phyloP scores from a whole-genome alignment of 2,329 filamentous ascomycete species.

The Colletotrichum graminicola region DNA sequence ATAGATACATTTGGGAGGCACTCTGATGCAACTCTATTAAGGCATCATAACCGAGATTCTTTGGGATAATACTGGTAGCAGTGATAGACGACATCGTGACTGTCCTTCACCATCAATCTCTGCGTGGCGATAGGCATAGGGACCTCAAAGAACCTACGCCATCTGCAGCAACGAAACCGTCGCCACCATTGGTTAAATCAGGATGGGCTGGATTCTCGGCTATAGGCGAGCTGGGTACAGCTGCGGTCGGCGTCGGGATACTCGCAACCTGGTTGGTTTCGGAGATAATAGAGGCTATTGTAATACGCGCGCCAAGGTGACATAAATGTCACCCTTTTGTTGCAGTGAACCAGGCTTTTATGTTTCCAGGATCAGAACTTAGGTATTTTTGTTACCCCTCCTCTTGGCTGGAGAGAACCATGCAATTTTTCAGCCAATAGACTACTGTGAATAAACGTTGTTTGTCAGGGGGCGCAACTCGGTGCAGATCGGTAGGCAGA shows the following conservation, averaged over 20 bases:
- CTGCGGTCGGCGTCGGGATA: neutral
- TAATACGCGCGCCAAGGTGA: neutral
- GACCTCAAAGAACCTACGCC: neutral
- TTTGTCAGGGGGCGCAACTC: neutral
- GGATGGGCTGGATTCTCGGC: neutral
- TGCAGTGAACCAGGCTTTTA: neutral
- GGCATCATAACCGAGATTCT: neutral
- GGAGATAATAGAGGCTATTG: neutral
- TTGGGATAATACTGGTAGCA: neutral
- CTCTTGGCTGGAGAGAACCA: neutral
- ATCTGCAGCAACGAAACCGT: neutral
- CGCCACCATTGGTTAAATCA: neutral
- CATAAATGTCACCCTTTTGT: too few species aligned
- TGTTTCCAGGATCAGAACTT: neutral
- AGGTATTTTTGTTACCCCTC: constrained; percentile 13
- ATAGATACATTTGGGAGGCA: too few species aligned
- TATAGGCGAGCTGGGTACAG: neutral
- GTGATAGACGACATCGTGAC: neutral
- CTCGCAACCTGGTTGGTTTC: neutral
- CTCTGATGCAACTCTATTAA: too few species aligned
- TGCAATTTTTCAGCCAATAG: neutral
- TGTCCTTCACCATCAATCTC: neutral
- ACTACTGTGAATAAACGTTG: neutral
- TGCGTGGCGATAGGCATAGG: fast-evolving
- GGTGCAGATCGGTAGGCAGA: neutral